These are phyloP conservation scores for Cystobasidium tubakii DNA, from an alignment of 768 basidiomycete genomes.

Conservation along the genomic window DNA sequence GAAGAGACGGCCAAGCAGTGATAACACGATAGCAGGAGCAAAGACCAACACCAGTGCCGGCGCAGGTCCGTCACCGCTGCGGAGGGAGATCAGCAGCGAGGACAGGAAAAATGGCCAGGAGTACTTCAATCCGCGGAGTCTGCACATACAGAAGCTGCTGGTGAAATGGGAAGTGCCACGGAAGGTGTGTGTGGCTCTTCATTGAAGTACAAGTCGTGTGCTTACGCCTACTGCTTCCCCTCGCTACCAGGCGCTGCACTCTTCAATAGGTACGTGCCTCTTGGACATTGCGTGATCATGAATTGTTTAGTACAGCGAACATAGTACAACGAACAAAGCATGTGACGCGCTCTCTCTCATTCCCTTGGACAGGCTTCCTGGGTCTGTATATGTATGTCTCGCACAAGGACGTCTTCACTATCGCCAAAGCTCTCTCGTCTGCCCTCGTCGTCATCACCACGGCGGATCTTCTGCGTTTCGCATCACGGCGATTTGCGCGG, in stretches of 20 bases:
- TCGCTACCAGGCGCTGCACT: constrained; percentile 13
- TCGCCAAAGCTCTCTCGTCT: constrained; percentile 31
- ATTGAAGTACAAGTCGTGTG: not conserved
- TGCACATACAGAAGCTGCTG: constrained; percentile 10
- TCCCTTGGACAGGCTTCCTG: constrained; percentile 33
- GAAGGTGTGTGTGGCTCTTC: not conserved
- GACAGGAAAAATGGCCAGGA: constrained; percentile 8
- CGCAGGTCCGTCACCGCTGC: constrained; percentile 20
- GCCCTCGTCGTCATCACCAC: constrained; percentile 38
- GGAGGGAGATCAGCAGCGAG: not conserved
- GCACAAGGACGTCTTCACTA: constrained; percentile 36
- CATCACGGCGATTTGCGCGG: constrained; percentile 35
- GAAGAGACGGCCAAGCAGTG: constrained; percentile 25
- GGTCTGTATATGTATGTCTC: constrained; percentile 40
- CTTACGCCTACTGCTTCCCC: not conserved
- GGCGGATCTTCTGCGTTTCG: constrained; percentile 43
- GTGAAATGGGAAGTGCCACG: constrained; percentile 11
- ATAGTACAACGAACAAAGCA: too few species aligned
- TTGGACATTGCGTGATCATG: not conserved
- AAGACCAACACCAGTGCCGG: constrained; percentile 22
- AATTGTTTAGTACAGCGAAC: not conserved
- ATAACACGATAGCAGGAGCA: not conserved
- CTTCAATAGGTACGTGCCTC: constrained; percentile 25
- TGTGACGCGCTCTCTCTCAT: not conserved
- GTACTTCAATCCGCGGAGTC: constrained; percentile 2